Base-by-base conservation (phyloP, 1,284 basidiomycete genomes). In the Lentinula novae-zelandiae region DNA sequence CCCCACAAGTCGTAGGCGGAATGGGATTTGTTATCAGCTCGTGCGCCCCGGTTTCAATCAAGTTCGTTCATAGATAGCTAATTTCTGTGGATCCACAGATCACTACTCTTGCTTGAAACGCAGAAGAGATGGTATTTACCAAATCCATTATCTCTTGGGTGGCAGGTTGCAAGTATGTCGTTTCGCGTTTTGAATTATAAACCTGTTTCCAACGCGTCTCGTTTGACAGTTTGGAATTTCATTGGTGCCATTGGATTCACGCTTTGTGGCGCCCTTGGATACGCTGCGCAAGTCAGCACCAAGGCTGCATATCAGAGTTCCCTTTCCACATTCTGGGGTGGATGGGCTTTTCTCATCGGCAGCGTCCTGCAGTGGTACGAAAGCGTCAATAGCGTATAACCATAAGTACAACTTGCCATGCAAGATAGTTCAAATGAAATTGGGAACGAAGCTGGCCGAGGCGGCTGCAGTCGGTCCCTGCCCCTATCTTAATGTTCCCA, bases 341-440 rank as follows among this genome's bases (percentile, higher is more conserved):
- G 80, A 13, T 86, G 82, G 79, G 83, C 80, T 5, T 86, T 86
- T 73, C 70, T 86, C 68, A 81, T 86, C 49, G 83, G 82, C 4
- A 83, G 82, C 64, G 63, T 78, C 0, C 67, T 81, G n/a, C 84
- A 85, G 69, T 72, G 79, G 65, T 83, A 79, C 66, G 77, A 80
- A 67, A 73, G 68, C 38, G 72, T 77, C n/a, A 76, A 76, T 62
- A 67, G 66, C 33, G 57, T 71, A 36, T 62, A 57, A 62, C 12
- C 7, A 38, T 62, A 57, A 62, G 10, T 4, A 38, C 12, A 38
- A 17, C 7, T 7, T 60, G 17, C 40, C n/a, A 22, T 22, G 22
- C 22, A 22, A 22, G 22, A 22, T 22, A 22, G 22, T 22, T 22
- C 22, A 22, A 22, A 27, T 17, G 42, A 44, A 44, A 44, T n/a